Base-by-base conservation (phyloP, 1,139 yeast genomes). In the Geotrichum carabidarum region DNA sequence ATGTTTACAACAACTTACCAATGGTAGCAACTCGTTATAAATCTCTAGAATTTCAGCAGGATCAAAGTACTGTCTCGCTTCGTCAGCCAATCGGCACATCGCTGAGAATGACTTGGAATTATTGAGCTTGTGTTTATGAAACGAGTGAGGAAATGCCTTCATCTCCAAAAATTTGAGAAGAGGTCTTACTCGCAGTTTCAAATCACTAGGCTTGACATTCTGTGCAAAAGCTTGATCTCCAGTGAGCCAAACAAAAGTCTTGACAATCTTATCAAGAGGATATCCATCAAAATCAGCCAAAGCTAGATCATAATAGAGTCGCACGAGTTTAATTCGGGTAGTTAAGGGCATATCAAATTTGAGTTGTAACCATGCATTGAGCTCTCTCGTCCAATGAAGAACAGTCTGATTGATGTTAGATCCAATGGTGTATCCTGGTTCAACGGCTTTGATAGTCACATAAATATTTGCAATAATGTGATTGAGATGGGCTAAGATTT, bases 371-470 rank as follows among this genome's bases (percentile, higher is more conserved):
- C 96, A 86, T 44, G 86, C 84, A 55, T 83, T 78, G 59, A 93
- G 76, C 67, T 90, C 97, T 56, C 87, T 84, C 0, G 97, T 86
- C 96, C 97, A 91, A 58, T 86, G 88, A 54, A 85, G 78, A 8
- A 88, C 84, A 44, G 84, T 80, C 8, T 86, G 82, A 4, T 86
- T 84, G 0, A 93, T 83, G 0, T 94, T 86, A 7, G 88, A 80
- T 1, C 86, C 78, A 34, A 88, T 74, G 9, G 82, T 74, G 0
- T 96, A 95, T 63, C 83, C 85, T 22, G 88, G 74, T 68, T 90
- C 96, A 60, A 84, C 73, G 4, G 95, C 82, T 60, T 81, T 77
- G 55, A 89, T 79, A 11, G 96, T 89, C 57, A 88, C 80, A 68
- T 88, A 88, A 30, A 93, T 71, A 69, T 89, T 90, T 2, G 85